Evolutionary conservation across 768 basidiomycete species (phyloP).

Genomic region (Galerina marginata): DNA sequence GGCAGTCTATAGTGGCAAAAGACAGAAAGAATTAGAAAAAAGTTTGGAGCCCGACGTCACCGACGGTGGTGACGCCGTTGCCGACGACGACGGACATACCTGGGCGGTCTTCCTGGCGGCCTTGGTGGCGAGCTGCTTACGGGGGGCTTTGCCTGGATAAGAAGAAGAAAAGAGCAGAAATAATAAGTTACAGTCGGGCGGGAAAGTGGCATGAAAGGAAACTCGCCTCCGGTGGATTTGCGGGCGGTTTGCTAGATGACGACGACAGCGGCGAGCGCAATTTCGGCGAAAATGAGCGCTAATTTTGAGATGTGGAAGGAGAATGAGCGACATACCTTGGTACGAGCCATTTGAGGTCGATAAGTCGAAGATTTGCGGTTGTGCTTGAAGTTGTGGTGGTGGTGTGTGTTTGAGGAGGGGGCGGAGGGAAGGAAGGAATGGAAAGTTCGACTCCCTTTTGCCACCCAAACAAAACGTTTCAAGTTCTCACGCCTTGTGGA

Average conservation of each 20-base stretch:
- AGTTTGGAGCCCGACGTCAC: slow-evolving; percentile 21
- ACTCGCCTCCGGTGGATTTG: slow-evolving; percentile 96
- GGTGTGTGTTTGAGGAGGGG: slow-evolving; percentile 40
- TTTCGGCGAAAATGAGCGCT: slow-evolving; percentile 11
- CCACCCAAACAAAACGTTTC: slow-evolving; percentile 42
- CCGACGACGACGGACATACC: slow-evolving; percentile 48
- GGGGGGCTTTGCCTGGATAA: slow-evolving; percentile 78
- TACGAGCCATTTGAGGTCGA: slow-evolving; percentile 75
- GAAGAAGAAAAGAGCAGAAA: slow-evolving; percentile 26
- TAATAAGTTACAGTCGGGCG: slow-evolving; percentile 5
- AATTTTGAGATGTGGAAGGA: slow-evolving; percentile 23
- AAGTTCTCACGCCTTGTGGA: slow-evolving; percentile 52
- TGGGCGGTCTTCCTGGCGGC: slow-evolving; percentile 89
- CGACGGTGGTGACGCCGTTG: slow-evolving; percentile 21
- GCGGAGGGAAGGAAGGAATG: slow-evolving; percentile 39
- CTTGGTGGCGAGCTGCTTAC: slow-evolving; percentile 96
- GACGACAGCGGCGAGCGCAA: slow-evolving; percentile 37
- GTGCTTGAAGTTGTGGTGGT: slow-evolving; percentile 35
- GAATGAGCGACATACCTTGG: slow-evolving; percentile 61
- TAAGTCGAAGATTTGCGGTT: slow-evolving; percentile 26
- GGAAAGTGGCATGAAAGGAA: slow-evolving; percentile 19
- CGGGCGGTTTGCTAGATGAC: slow-evolving; percentile 91
- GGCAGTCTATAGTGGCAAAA: slow-evolving; percentile 55
- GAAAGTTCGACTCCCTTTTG: slow-evolving; percentile 37
- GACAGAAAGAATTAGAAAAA: slow-evolving; percentile 13